Conservation (phyloP, 352 stramenopile species). For the Globisporangium mamillatum region DNA sequence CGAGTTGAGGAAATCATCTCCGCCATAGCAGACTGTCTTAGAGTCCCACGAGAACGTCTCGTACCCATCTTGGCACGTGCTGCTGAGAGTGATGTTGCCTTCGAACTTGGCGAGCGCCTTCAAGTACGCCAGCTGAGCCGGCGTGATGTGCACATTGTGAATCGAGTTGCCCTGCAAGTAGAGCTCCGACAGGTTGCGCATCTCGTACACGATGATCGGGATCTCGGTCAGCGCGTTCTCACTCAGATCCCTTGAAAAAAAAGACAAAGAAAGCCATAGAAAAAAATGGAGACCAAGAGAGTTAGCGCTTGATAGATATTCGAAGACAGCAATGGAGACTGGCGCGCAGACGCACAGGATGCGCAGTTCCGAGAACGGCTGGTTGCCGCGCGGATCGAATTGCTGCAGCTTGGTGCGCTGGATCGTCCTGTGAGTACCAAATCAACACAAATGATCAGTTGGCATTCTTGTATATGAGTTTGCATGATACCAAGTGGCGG, state of each 20-base stretch:
- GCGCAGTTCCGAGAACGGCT: constrained; percentile 41
- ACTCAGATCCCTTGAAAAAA: constrained; percentile 47
- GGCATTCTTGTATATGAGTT: neutral
- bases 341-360: constrained; percentile 41
- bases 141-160: constrained; percentile 45
- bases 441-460: neutral
- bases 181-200: constrained; percentile 50
- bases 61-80: constrained; percentile 42
- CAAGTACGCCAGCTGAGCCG: constrained; percentile 53
- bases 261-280: neutral
- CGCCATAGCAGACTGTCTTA: constrained; percentile 48
- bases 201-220: constrained; percentile 64
- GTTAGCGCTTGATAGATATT: neutral
- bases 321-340: neutral
- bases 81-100: constrained; percentile 35
- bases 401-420: constrained; percentile 50
- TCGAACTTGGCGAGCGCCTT: constrained; percentile 46
- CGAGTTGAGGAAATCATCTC: constrained; percentile 37
- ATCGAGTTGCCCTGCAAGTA: constrained; percentile 57
- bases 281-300: neutral
- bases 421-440: constrained; percentile 41
- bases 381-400: constrained; percentile 53
- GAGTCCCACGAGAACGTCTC: constrained; percentile 43
- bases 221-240: constrained; percentile 67
- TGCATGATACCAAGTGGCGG: neutral